Evolutionary conservation across 768 basidiomycete genomes (phyloP), one percentile per base, ranked within the genome.

Genomic region (Termitomyces sp.): DNA sequence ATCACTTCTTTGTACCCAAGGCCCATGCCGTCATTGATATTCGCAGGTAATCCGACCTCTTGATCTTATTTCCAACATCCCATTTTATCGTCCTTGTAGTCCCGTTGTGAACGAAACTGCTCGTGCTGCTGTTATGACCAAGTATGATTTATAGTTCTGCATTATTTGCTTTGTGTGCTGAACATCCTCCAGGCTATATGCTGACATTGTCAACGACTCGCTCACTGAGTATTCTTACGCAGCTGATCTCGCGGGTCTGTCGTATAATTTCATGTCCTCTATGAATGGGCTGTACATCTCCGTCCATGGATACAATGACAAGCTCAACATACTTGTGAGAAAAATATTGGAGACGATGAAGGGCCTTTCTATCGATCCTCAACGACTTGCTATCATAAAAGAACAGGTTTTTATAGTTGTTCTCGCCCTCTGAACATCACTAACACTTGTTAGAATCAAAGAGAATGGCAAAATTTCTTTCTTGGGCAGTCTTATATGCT

Each of bases 1-100:
- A 99, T 68, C 81, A 77, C 57, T 99, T 97, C 75, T 96, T 93
- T 89, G 83, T 96, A 10, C 97, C 97, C 0, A 92, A 90, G 65
- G 93, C 93, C 2, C 79, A 83, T 58, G 79, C 88, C 21, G 72
- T 87, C 54, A 77, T 98, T 52, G 83, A 90, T 60, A 73, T 95
- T 44, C 80, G 87, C 62, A 90, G 83, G 90, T 88, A 65, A 21
- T 71, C 64, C 32, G 14, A 43, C 24, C 19, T 53, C n/a, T 41
- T 21, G 21, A 6, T 35, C 22, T 34, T n/a, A 19, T 21, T 34
- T n/a, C 8, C 5, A 34, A 32, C 9, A 15, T 14, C n/a, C 3
- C 19, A 12, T 17, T 12, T 57, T 34, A 53, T 42, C 11, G 24
- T 55, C 51, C 37, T 21, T 34, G 50, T 58, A 90, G 88, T 55